Evolutionary conservation across 2,329 filamentous ascomycete genomes (phyloP).

Genomic region (Verticillium alfalfae): DNA sequence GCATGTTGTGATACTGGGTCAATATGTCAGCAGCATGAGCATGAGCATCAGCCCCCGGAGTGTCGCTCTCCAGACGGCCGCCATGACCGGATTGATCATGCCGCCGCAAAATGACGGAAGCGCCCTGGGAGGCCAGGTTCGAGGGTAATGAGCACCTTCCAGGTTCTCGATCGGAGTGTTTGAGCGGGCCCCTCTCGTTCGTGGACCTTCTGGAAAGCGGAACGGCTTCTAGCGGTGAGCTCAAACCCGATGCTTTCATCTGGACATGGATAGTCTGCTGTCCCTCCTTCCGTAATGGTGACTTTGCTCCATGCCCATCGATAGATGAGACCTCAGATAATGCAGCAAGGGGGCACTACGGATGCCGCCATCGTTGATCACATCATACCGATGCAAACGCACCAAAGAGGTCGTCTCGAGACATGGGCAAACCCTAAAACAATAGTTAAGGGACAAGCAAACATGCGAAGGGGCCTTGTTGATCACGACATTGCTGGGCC

Average conservation of each 20-base stretch:
- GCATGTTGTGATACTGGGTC: neutral
- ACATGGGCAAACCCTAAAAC: neutral
- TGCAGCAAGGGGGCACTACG: neutral
- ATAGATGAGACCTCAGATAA: neutral
- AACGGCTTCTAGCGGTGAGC: neutral
- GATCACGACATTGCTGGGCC: neutral
- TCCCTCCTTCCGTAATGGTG: neutral
- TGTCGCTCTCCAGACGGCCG: neutral
- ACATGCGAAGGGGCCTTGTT: neutral
- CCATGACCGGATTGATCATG: neutral
- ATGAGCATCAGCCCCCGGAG: neutral
- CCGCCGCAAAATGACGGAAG: neutral
- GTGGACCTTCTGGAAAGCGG: neutral
- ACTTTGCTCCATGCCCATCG: neutral
- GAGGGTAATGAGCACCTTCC: neutral
- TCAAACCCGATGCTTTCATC: neutral
- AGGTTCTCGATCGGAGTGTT: neutral
- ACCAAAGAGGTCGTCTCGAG: neutral
- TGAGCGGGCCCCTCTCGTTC: neutral
- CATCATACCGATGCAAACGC: neutral
- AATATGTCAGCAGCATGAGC: neutral
- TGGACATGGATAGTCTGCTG: too few relatives aligned
- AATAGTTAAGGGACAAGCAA: neutral
- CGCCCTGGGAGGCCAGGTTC: neutral
- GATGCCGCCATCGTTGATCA: neutral